Base-by-base conservation (phyloP, 208 protist species). In the Leishmania lainsoni region DNA sequence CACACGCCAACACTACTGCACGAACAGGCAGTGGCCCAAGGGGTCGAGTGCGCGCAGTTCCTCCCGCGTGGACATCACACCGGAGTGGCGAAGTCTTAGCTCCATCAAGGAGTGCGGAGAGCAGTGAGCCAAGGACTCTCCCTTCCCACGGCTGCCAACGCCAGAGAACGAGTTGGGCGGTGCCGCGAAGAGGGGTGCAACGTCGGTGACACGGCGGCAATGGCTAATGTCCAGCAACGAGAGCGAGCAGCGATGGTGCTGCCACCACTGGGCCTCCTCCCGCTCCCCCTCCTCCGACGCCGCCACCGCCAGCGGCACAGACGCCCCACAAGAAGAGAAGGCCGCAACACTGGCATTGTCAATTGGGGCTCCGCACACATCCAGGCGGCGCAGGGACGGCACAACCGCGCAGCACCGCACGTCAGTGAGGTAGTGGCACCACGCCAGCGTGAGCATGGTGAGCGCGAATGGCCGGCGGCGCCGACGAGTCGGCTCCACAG, bases 391-490 rank as follows among this genome's bases (percentile, higher is more conserved):
- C 29, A 89, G 85, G 17, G 81, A 82, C 58, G 85, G 73, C 5
- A 89, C 39, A 3, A 61, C 69, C 51, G 81, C 77, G 54, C 83
- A 81, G 71, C 78, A 80, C 39, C 78, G 78, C 22, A 89, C 74
- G 32, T 85, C 81, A 6, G 72, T 83, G 16, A 89, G 52, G 76
- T 89, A 89, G 49, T 54, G 29, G 35, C 85, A 89, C 69, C 76
- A 76, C 22, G 81, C 76, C 26, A 87, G 73, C 17, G 75, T 72
- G 4, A 87, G 79, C 10, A 63, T 71, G 61, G 80, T 77, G 59
- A 87, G 80, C 9, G 59, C 61, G 59, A 82, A 86, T 26, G 66
- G 75, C 9, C 80, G 73, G 16, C 52, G 79, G 26, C n/a, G 35
- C 0, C 61, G 76, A 51, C 61, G 76, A 51, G 35, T 3, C 56